phyloP scores from a whole-genome alignment of 768 basidiomycete genomes.

The Agaricus sinodeliciosus region DNA sequence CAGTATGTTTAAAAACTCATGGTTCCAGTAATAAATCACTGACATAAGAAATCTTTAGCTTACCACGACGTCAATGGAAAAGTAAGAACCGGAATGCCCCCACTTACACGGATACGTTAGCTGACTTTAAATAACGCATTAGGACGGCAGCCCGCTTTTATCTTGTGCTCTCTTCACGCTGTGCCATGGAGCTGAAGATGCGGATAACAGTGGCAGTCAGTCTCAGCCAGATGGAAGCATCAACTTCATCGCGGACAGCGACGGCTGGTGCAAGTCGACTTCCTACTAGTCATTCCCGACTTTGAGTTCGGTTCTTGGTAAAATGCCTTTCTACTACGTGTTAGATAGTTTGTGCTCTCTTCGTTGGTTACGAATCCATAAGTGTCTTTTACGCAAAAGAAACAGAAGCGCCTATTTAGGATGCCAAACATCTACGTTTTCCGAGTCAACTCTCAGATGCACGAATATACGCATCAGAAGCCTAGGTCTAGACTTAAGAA shows the following conservation, averaged over 20 bases:
- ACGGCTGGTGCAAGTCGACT: slow-evolving; percentile 32
- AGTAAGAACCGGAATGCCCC: slow-evolving; percentile 14
- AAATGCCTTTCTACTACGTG: too few species aligned
- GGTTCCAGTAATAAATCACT: not conserved
- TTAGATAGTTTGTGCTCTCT: too few species aligned
- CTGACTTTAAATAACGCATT: slow-evolving; percentile 1
- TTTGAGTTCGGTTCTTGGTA: too few species aligned
- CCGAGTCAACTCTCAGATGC: too few species aligned
- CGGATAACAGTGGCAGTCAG: slow-evolving; percentile 36
- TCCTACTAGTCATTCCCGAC: too few species aligned
- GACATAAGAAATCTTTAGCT: slow-evolving; percentile 17
- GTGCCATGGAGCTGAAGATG: slow-evolving; percentile 31
- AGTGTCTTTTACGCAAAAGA: too few species aligned
- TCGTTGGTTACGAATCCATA: too few species aligned
- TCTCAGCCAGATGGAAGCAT: slow-evolving; percentile 34
- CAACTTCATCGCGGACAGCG: slow-evolving; percentile 34
- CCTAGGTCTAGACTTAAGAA: too few species aligned
- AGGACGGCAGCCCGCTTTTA: slow-evolving; percentile 36
- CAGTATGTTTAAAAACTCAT: slow-evolving; percentile 22
- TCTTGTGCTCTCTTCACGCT: slow-evolving; percentile 35
- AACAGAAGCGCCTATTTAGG: too few species aligned
- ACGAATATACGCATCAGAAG: too few species aligned
- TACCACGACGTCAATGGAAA: slow-evolving; percentile 44
- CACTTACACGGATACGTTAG: not conserved
- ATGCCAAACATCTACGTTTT: too few species aligned